These are phyloP conservation scores for Hypoxylon intermedium DNA, from an alignment of 495 filamentous ascomycete species.

Conservation along the genomic window DNA sequence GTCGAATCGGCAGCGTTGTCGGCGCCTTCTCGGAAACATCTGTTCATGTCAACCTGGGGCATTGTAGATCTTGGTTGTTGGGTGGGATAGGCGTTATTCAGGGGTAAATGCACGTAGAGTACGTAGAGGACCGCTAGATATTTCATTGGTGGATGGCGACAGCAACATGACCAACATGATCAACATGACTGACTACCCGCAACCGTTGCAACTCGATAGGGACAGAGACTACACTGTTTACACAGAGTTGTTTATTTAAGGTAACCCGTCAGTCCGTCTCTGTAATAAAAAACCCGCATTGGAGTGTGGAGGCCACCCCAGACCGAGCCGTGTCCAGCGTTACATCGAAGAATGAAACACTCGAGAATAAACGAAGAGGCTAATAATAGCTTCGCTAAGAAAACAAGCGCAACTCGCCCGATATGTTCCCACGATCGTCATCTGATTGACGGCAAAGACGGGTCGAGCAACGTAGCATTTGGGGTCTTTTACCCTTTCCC, in stretches of 20 bases:
- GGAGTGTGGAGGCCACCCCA: conserved; percentile 9
- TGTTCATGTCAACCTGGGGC: neutral
- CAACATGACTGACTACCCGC: neutral
- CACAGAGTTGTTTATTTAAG: neutral
- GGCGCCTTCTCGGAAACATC: conserved; percentile 25
- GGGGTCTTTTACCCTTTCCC: too few relatives aligned
- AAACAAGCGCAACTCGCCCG: neutral
- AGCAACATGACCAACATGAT: neutral
- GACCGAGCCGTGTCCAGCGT: conserved; percentile 5
- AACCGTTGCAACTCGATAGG: neutral
- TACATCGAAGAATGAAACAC: conserved; percentile 16
- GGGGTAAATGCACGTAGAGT: too few relatives aligned
- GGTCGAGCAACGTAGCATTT: too few relatives aligned
- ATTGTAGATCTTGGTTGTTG: conserved; percentile 27
- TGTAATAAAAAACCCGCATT: neutral
- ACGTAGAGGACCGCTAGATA: too few relatives aligned
- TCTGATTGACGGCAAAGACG: neutral
- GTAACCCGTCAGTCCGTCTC: neutral
- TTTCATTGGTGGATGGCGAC: neutral
- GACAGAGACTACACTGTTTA: neutral
- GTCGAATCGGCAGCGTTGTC: conserved; percentile 25
- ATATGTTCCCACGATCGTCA: neutral
- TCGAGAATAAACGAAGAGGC: conserved; percentile 2
- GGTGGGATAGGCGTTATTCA: neutral
- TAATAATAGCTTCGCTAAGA: neutral